These are phyloP conservation scores for Prunus persica DNA, from an alignment of 306 rosid species.

Conservation along the genomic window Prunus_persica_NCBIv2 NC_034011.1:23283001-23283500, in stretches of 20 bases:
- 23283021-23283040: background rate
- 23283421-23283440: constrained; percentile 7
- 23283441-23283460: background rate
- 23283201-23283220: constrained; percentile 28
- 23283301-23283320: background rate
- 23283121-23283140: constrained; percentile 30
- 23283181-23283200: constrained; percentile 10
- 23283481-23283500: background rate
- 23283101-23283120: constrained; percentile 10
- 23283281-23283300: background rate
- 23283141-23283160: constrained; percentile 30
- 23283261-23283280: constrained; percentile 31
- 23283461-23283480: background rate
- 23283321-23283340: constrained; percentile 25
- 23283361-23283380: background rate
- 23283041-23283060: background rate
- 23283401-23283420: background rate
- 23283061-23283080: background rate
- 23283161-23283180: constrained; percentile 33
- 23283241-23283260: constrained; percentile 31
- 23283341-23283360: constrained; percentile 15
- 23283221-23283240: constrained; percentile 44
- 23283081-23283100: background rate
- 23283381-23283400: background rate
- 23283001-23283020: background rate